phyloP scores from a whole-genome alignment of 2,329 filamentous ascomycete genomes.

The Aspergillus bombycis region DNA sequence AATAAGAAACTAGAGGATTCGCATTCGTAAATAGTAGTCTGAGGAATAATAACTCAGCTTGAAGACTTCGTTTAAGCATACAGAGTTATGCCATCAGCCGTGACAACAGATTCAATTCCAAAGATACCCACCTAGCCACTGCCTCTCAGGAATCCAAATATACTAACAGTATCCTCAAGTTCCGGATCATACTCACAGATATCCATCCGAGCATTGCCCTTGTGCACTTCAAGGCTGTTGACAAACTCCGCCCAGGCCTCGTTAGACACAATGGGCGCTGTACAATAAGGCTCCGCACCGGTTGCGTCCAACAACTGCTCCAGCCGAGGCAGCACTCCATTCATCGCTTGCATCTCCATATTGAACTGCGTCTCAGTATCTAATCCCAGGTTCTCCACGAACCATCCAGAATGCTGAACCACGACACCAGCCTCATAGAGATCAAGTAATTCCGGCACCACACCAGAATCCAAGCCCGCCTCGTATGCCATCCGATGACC shows the following conservation, averaged over 20 bases:
- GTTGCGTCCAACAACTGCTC: background rate
- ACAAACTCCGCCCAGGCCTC: background rate
- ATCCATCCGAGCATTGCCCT: background rate
- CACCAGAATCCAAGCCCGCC: conserved; percentile 21
- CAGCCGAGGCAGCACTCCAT: background rate
- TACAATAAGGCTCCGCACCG: background rate
- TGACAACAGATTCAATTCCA: background rate
- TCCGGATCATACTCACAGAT: background rate
- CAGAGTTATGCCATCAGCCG: background rate
- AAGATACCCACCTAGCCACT: background rate
- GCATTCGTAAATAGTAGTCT: accelerated
- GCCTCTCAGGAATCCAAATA: background rate
- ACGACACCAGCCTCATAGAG: conserved; percentile 20
- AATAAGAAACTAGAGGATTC: too few species aligned
- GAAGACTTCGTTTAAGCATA: background rate
- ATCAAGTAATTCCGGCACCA: conserved; percentile 11
- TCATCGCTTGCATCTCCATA: background rate
- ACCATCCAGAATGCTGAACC: conserved; percentile 19
- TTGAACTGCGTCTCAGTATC: background rate
- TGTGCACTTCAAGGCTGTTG: background rate
- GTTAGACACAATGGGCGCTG: background rate
- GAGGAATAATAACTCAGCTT: background rate
- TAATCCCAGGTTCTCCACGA: conserved; percentile 6
- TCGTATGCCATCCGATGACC: conserved; percentile 27
- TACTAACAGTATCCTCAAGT: background rate